Conservation (phyloP, 768 basidiomycete genomes). For the Termitomyces sp. region DNA sequence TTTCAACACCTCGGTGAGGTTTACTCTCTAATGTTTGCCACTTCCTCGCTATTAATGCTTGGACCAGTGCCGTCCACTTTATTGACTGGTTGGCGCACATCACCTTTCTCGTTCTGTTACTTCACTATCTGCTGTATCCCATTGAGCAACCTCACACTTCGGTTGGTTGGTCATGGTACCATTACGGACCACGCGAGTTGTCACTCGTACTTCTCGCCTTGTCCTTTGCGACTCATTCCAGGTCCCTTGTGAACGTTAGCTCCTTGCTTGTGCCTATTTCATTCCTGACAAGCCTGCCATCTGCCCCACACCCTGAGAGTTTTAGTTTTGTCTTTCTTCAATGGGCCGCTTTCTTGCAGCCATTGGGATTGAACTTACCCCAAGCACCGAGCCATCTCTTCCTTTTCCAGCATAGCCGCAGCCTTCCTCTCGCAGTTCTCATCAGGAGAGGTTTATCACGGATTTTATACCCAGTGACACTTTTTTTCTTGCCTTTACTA, state of each 20-base stretch:
- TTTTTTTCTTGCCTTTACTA: conserved; percentile 51
- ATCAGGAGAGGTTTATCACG: conserved; percentile 36
- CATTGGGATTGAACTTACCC: conserved; percentile 48
- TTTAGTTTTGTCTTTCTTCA: conserved; percentile 41
- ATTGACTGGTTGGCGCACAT: conserved; percentile 40
- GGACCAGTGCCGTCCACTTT: conserved; percentile 40
- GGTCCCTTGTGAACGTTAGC: conserved; percentile 32
- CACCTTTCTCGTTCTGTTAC: conserved; percentile 40
- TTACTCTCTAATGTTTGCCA: neutral
- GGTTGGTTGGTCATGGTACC: conserved; percentile 15
- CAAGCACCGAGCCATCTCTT: conserved; percentile 42
- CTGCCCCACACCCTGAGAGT: conserved; percentile 39
- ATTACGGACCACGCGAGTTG: conserved; percentile 32
- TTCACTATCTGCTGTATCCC: conserved; percentile 42
- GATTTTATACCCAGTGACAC: conserved; percentile 36
- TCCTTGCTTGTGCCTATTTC: conserved; percentile 38
- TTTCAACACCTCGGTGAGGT: conserved; percentile 47
- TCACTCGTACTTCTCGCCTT: conserved; percentile 38
- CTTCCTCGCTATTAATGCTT: neutral
- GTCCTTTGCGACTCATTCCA: conserved; percentile 32
- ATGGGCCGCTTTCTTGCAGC: conserved; percentile 36
- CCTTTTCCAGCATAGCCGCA: conserved; percentile 34
- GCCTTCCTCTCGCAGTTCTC: conserved; percentile 46
- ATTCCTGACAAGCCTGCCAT: conserved; percentile 41
- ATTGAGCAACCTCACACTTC: conserved; percentile 29